Base-by-base conservation (phyloP, 1,284 basidiomycete species). In the Malassezia pachydermatis region DNA sequence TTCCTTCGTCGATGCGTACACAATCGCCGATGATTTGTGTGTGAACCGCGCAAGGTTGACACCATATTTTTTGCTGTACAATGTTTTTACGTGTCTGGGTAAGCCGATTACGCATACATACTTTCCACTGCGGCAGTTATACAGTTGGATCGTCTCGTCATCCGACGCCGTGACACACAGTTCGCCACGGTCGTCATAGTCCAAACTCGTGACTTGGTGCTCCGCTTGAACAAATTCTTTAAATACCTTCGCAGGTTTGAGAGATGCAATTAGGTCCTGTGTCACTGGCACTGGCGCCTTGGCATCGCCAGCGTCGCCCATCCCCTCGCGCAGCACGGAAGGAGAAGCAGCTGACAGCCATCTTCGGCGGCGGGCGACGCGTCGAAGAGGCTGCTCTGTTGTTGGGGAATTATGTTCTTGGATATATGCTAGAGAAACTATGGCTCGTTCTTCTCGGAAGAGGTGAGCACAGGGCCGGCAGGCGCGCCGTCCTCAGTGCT, bases 1-100 rank as follows among this genome's bases (percentile, higher is more conserved):
- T 70, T 86, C 86, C 72, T 94, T 95, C 5, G 90, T 96, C 1
- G 87, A 90, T 1, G 92, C 87, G 67, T 96, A 83, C 2, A 98
- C 73, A 48, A 96, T 83, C 4, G 83, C 80, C 0, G 81, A 81
- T 51, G 80, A 81, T 63, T 84, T 84, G 75, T 98, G 94, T 0
- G 92, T 95, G 68, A 95, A 95, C 2, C 89, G 81, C 14, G 88
- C 87, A 14, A 94, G 79, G 70, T 90, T 85, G 24, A 88, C 84
- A 1, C 94, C 94, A 72, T 98, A 98, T 73, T 99, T 99, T 72
- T 90, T 88, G 0, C 89, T 95, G 61, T 84, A 81, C 3, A 90
- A 73, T 1, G 81, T 84, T 72, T 87, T 87, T 29, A 80, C 62
- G 51, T 81, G 80, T 67, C 77, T 52, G 41, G 13, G 28, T 41